A percentile compares a stretch with the other conserved stretches of the same genome.
These are phyloP conservation scores for Globisporangium cystogenes DNA, from an alignment of 352 stramenopile genomes.

Conservation along the genomic window DNA sequence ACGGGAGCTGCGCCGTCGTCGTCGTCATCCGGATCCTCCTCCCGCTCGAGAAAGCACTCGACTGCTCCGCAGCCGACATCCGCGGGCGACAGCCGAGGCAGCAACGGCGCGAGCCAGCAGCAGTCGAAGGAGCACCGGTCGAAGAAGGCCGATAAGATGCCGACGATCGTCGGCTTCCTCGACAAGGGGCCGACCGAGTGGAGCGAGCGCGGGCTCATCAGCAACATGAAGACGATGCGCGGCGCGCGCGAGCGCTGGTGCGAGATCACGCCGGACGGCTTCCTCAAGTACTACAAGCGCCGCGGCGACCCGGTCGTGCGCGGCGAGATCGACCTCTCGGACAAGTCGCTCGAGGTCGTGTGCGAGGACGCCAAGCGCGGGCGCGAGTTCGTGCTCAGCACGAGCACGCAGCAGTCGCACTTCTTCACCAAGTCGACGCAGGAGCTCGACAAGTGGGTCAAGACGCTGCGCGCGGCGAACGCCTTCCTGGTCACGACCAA, in stretches of 20 bases:
- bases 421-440: constrained; percentile 76
- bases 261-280: constrained; percentile 62
- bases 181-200: constrained; percentile 87
- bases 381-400: constrained; percentile 79
- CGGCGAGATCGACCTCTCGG: constrained; percentile 73
- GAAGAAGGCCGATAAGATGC: constrained; percentile 58
- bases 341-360: constrained; percentile 77
- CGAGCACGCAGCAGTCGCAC: constrained; percentile 79
- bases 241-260: constrained; percentile 82
- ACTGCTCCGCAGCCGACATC: constrained; percentile 4
- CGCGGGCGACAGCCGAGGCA: constrained; percentile 15
- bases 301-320: constrained; percentile 77
- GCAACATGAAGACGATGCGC: constrained; percentile 85
- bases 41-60: constrained; percentile 5
- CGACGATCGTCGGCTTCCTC: constrained; percentile 68
- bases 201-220: constrained; percentile 68
- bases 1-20: neutral
- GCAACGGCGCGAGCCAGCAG: constrained; percentile 15
- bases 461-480: constrained; percentile 64
- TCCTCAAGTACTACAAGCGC: constrained; percentile 85
- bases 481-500: constrained; percentile 50
- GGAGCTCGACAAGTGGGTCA: constrained; percentile 77
- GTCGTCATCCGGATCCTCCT: constrained; percentile 9
- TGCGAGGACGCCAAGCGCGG: constrained; percentile 69
- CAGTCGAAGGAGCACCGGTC: constrained; percentile 10